Percentiles rank a stretch among this genome's conserved stretches.
Evolutionary conservation across 129 eudicot species (phyloP).

Genomic region (Centella asiatica): DNA sequence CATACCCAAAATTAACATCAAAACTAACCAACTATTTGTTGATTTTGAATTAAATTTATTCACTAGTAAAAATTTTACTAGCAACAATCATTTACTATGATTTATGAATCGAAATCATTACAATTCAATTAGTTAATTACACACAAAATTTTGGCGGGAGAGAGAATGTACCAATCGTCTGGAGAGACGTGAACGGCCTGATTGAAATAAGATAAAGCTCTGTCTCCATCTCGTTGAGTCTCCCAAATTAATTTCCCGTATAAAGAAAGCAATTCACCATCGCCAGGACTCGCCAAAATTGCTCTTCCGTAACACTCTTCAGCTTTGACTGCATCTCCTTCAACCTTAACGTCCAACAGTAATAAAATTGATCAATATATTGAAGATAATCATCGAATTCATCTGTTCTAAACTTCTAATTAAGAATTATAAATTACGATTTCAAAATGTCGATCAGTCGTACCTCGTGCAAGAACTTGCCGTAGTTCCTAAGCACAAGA

Average conservation of each 20-base stretch:
- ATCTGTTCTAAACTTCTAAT: background rate
- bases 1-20: too few species aligned
- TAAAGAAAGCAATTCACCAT: constrained; percentile 68
- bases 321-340: constrained; percentile 51
- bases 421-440: too few species aligned
- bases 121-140: background rate
- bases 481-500: constrained; percentile 71
- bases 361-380: background rate
- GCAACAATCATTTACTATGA: too few species aligned
- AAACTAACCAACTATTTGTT: too few species aligned
- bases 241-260: constrained; percentile 83
- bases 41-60: too few species aligned
- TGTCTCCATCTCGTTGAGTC: constrained; percentile 40
- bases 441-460: background rate
- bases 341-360: constrained; percentile 37
- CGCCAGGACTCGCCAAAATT: constrained; percentile 72
- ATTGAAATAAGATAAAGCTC: constrained; percentile 61
- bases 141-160: constrained; percentile 9
- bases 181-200: constrained; percentile 69
- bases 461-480: constrained; percentile 77
- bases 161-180: constrained; percentile 45
- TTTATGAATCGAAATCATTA: background rate
- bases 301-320: constrained; percentile 88
- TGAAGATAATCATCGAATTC: background rate
- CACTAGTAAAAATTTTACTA: too few species aligned